Percentiles rank a stretch among this genome's conserved stretches.
Evolutionary conservation across 768 basidiomycete species (phyloP).

Genomic region (Tylopilus vinaceipallidus): DNA sequence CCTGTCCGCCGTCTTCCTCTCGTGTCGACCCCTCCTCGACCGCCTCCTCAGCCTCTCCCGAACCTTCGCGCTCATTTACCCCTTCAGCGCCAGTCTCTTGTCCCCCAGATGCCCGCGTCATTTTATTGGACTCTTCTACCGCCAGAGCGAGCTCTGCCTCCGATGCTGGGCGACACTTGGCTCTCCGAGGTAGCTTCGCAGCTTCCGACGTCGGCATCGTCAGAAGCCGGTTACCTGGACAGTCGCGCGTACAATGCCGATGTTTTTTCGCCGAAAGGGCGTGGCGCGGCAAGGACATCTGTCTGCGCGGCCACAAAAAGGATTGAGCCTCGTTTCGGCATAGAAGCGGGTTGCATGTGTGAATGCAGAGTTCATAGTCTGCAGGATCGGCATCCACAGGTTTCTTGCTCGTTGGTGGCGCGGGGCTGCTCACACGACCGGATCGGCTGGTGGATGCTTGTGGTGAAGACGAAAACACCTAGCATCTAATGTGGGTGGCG

Average conservation of each 20-base stretch:
- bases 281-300: slow-evolving; percentile 23
- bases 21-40: slow-evolving; percentile 8
- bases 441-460: not conserved
- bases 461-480: slow-evolving; percentile 1
- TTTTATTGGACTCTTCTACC: slow-evolving; percentile 5
- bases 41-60: slow-evolving; percentile 13
- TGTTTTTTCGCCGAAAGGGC: slow-evolving; percentile 26
- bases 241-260: slow-evolving; percentile 11
- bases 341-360: slow-evolving; percentile 21
- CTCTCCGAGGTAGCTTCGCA: slow-evolving; percentile 19
- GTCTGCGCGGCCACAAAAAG: slow-evolving; percentile 24
- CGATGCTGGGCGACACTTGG: slow-evolving; percentile 21
- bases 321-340: slow-evolving; percentile 29
- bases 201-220: slow-evolving; percentile 15
- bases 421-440: slow-evolving; percentile 1
- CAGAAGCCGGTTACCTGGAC: slow-evolving; percentile 25
- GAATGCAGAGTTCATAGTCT: slow-evolving; percentile 27
- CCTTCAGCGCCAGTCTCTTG: not conserved
- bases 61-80: not conserved
- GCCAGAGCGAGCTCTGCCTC: slow-evolving; percentile 22
- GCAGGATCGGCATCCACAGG: not conserved
- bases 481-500: not conserved
- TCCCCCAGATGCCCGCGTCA: not conserved
- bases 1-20: slow-evolving; percentile 5
- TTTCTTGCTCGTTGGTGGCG: slow-evolving; percentile 1